Evolutionary conservation across 306 rosid genomes (phyloP).

Genomic region (Myrica gale): DNA sequence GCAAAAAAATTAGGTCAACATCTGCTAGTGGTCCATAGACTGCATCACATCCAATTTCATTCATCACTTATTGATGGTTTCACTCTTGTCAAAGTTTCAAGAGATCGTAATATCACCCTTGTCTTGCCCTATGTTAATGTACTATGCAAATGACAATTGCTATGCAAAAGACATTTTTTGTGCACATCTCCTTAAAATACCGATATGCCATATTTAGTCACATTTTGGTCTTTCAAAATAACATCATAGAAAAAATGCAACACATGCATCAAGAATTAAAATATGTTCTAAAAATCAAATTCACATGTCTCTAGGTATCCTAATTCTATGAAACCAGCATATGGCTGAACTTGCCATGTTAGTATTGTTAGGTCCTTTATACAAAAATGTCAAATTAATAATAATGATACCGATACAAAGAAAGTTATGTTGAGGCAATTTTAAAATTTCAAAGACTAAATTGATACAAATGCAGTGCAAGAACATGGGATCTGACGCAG

Average conservation of each 20-base stretch:
- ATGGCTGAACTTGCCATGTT: not conserved
- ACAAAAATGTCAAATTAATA: not conserved
- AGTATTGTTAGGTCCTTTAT: not conserved
- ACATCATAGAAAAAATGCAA: not conserved
- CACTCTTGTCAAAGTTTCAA: not conserved
- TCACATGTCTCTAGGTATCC: not conserved
- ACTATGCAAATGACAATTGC: not conserved
- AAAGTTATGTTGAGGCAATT: not conserved
- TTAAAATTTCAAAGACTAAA: not conserved
- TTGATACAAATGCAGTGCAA: not conserved
- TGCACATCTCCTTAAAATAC: not conserved
- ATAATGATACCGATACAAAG: not conserved
- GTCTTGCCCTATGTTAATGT: not conserved
- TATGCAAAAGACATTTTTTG: not conserved
- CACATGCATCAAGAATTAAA: not conserved
- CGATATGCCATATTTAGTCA: not conserved
- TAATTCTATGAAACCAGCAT: not conserved
- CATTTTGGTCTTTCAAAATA: not conserved
- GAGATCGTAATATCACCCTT: not conserved
- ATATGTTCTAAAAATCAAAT: not conserved
- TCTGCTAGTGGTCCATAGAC: not conserved
- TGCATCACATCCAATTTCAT: not conserved
- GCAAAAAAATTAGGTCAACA: not conserved
- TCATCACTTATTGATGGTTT: not conserved
- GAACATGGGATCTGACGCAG: not conserved